These are phyloP conservation scores for Podospora didyma DNA, from an alignment of 495 filamentous ascomycete species.

Conservation along the genomic window DNA sequence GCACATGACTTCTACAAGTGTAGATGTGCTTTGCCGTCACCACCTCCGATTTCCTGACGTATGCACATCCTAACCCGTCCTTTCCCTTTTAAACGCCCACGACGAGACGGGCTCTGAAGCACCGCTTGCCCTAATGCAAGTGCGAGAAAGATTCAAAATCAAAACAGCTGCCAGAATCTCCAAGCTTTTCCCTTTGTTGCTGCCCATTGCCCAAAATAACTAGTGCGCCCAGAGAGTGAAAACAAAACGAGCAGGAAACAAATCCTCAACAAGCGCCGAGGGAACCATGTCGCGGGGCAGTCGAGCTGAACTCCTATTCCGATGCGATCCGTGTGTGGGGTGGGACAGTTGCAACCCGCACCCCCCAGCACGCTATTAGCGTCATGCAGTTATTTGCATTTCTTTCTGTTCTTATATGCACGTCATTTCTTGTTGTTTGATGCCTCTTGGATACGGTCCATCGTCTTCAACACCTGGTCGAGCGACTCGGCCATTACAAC, in stretches of 20 bases:
- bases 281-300: background rate
- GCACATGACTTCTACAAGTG: background rate
- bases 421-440: constrained; percentile 10
- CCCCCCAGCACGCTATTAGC: constrained; percentile 6
- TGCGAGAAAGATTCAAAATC: background rate
- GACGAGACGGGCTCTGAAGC: background rate
- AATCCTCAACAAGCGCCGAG: background rate
- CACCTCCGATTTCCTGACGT: background rate
- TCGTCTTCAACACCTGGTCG: constrained; percentile 43
- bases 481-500: constrained; percentile 65
- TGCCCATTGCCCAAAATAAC: background rate
- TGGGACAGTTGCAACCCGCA: background rate
- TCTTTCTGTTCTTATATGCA: constrained; percentile 4
- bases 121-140: background rate
- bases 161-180: background rate
- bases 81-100: background rate
- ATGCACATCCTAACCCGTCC: background rate
- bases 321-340: background rate
- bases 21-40: background rate
- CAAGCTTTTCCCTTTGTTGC: background rate
- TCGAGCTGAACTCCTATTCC: background rate
- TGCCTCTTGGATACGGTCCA: constrained; percentile 20
- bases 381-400: constrained; percentile 5
- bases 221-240: background rate
- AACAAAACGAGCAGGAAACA: background rate